These are phyloP conservation scores for Lasiosphaeris hirsuta DNA, from an alignment of 495 filamentous ascomycete species.

Conservation along the genomic window DNA sequence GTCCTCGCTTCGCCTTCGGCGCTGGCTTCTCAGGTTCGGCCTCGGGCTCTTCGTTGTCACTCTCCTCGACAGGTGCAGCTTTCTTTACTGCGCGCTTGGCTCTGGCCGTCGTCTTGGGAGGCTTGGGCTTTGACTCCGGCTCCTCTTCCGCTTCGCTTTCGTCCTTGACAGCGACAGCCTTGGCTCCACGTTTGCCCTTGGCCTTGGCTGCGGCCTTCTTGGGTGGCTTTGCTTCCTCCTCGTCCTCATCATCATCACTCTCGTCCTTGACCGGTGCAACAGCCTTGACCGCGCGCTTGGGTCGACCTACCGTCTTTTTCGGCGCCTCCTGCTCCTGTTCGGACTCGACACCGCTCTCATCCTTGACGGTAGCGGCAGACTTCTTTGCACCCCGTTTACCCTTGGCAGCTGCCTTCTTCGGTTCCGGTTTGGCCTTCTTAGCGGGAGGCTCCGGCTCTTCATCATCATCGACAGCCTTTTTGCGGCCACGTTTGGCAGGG, in stretches of 20 bases:
- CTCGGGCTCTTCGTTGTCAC: constrained; percentile 6
- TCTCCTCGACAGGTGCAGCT: constrained; percentile 19
- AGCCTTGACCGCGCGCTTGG: not conserved
- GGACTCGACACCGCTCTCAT: not conserved
- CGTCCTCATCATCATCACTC: not conserved
- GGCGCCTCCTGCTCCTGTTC: not conserved
- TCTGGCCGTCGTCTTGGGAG: constrained; percentile 28
- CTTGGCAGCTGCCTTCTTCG: constrained; percentile 9
- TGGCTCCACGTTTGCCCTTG: constrained; percentile 16
- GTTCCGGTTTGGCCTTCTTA: constrained; percentile 19
- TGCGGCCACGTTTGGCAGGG: constrained; percentile 36
- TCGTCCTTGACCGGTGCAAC: constrained; percentile 10
- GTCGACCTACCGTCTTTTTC: not conserved
- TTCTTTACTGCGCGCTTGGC: constrained; percentile 26
- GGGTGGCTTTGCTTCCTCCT: constrained; percentile 5
- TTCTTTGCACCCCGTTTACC: constrained; percentile 11
- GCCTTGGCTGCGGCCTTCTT: constrained; percentile 20
- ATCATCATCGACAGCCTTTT: constrained; percentile 30
- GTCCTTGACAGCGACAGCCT: constrained; percentile 7
- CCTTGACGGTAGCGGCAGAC: not conserved
- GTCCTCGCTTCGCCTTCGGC: constrained; percentile 28
- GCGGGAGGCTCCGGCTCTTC: constrained; percentile 23
- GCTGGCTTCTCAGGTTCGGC: constrained; percentile 14
- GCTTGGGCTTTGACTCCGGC: constrained; percentile 27
- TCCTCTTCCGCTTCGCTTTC: constrained; percentile 19